phyloP scores from a whole-genome alignment of 1,284 basidiomycete genomes.

The Fomitopsis pinicola region DNA sequence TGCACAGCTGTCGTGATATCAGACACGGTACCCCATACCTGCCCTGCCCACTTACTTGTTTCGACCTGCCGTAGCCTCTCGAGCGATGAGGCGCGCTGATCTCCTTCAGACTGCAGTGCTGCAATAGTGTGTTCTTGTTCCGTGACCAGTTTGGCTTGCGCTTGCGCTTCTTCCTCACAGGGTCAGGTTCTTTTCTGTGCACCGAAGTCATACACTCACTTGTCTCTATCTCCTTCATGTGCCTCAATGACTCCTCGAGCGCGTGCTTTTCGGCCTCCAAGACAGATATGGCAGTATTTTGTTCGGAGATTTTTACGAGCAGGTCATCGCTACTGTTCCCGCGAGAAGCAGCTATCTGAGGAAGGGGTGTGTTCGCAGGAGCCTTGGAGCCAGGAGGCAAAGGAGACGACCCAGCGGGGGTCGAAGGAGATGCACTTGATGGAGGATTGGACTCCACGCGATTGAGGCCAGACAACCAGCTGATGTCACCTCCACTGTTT shows the following conservation, averaged over 20 bases:
- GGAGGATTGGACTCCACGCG: constrained; percentile 36
- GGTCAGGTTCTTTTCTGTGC: not conserved
- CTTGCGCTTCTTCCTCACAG: constrained; percentile 27
- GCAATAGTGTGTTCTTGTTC: constrained; percentile 65
- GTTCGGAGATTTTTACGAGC: not conserved
- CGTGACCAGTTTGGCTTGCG: constrained; percentile 27
- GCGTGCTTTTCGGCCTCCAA: not conserved
- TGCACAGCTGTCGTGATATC: constrained; percentile 16
- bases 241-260: constrained; percentile 8
- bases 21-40: not conserved
- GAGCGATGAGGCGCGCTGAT: constrained; percentile 48
- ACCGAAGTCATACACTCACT: constrained; percentile 33
- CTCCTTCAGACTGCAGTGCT: constrained; percentile 67
- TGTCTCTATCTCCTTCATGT: constrained; percentile 32
- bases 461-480: constrained; percentile 57
- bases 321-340: not conserved
- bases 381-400: constrained; percentile 10
- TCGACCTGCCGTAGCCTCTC: constrained; percentile 37
- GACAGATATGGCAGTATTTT: not conserved
- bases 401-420: constrained; percentile 5
- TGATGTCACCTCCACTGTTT: constrained; percentile 29
- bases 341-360: not conserved
- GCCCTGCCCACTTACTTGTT: constrained; percentile 37
- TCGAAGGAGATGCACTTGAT: constrained; percentile 20
- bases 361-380: constrained; percentile 5